Conservation (phyloP, 2,329 filamentous ascomycete species). For the Cercospora sp. region DNA sequence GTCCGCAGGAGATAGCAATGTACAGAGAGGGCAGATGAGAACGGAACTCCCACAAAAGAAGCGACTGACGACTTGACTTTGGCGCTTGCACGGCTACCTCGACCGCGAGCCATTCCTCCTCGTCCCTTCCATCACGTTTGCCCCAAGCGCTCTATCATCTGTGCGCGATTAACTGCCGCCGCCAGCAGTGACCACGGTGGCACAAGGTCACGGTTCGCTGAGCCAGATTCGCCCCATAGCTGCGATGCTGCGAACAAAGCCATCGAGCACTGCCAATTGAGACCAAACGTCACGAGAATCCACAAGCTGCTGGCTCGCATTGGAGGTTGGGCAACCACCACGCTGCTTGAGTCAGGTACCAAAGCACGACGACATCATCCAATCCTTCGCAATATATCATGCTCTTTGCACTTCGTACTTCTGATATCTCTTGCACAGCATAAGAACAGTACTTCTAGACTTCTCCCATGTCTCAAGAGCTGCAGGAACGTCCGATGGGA, state of each 20-base stretch:
- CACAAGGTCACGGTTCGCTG: neutral
- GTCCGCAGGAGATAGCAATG: neutral
- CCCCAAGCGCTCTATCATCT: neutral
- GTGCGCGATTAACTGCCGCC: neutral
- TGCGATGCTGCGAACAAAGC: neutral
- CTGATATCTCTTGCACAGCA: neutral
- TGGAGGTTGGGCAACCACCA: neutral
- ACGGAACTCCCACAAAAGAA: neutral
- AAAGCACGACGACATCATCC: conserved; percentile 2
- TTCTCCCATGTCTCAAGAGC: neutral
- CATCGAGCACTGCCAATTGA: neutral
- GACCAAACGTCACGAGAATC: neutral
- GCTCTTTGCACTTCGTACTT: neutral
- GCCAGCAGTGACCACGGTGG: neutral
- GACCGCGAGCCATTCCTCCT: conserved; percentile 2
- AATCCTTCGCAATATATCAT: neutral
- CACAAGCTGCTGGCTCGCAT: neutral
- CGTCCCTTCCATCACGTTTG: neutral
- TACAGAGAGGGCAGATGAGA: neutral
- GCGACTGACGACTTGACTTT: conserved; percentile 7
- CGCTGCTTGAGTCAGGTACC: neutral
- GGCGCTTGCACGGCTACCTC: conserved; percentile 3
- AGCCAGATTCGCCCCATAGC: neutral
- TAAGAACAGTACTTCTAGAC: neutral
- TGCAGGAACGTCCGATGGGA: neutral